Evolutionary conservation across 805 yeast genomes (phyloP).

Genomic region (Millerozyma miso): DNA sequence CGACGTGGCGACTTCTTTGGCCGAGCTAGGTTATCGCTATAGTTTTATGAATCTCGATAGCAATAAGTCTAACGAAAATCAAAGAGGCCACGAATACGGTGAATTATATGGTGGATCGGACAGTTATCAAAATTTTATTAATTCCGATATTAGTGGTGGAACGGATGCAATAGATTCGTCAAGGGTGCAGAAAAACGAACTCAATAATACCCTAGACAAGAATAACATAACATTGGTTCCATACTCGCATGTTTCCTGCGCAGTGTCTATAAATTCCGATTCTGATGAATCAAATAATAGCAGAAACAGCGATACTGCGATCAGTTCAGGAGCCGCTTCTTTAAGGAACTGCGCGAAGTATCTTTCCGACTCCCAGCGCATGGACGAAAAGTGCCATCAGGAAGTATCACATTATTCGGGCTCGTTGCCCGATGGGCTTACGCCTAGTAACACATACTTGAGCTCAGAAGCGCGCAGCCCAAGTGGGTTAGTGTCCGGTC

Average conservation of each 20-base stretch:
- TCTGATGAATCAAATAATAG: neutral
- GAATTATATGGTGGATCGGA: neutral
- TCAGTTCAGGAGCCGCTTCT: neutral
- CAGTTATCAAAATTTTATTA: too few species aligned
- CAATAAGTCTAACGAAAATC: neutral
- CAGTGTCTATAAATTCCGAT: conserved; percentile 2
- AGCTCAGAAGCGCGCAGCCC: neutral
- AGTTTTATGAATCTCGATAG: neutral
- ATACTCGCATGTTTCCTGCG: conserved; percentile 10
- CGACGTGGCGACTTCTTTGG: conserved; percentile 3
- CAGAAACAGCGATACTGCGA: neutral
- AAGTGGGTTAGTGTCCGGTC: too few species aligned
- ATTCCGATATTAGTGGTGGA: neutral
- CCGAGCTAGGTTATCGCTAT: neutral
- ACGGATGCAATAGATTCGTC: neutral
- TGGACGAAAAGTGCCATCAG: neutral
- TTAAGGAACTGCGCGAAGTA: neutral
- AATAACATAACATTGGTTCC: conserved; percentile 14
- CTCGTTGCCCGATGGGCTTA: neutral
- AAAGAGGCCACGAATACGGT: neutral
- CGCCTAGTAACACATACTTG: neutral
- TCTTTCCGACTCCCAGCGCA: neutral
- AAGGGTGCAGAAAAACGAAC: neutral
- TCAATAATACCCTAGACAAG: neutral
- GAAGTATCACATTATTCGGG: neutral